Evolutionary conservation across 2,329 filamentous ascomycete genomes (phyloP).

Genomic region (Neophaeococcomyces mojaviensis): DNA sequence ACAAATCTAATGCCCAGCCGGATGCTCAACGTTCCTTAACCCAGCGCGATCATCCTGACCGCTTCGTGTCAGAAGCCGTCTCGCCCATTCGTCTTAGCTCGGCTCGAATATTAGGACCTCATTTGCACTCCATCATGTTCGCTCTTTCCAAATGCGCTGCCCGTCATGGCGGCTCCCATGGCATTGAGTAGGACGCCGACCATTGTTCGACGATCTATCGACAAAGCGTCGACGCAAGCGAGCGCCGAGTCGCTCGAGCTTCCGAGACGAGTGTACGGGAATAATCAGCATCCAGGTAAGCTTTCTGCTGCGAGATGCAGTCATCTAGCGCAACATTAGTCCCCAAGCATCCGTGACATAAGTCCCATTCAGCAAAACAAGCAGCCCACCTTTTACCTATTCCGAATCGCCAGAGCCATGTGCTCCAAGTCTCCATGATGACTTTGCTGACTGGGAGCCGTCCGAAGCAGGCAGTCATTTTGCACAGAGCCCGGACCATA

Average conservation of each 20-base stretch:
- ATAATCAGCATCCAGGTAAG: not conserved
- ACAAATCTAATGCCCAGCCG: not conserved
- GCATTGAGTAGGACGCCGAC: not conserved
- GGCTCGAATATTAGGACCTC: not conserved
- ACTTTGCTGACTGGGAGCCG: too few species aligned
- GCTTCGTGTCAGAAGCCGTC: not conserved
- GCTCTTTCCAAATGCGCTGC: not conserved
- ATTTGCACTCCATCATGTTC: not conserved
- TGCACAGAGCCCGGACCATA: not conserved
- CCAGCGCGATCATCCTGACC: not conserved
- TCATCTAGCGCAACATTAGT: constrained; percentile 4
- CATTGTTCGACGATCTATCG: not conserved
- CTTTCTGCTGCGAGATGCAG: not conserved
- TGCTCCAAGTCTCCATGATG: too few species aligned
- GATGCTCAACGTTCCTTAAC: constrained; percentile 5
- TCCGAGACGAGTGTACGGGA: not conserved
- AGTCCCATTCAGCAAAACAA: too few species aligned
- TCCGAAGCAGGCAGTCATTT: too few species aligned
- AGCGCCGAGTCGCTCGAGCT: not conserved
- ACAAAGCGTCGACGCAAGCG: not conserved
- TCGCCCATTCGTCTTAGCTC: not conserved
- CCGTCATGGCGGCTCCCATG: not conserved
- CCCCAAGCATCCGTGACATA: too few species aligned
- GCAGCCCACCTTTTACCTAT: too few species aligned
- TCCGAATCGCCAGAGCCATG: too few species aligned